Conservation (phyloP, 257 asterid species). For the Jasminum sambac region DNA sequence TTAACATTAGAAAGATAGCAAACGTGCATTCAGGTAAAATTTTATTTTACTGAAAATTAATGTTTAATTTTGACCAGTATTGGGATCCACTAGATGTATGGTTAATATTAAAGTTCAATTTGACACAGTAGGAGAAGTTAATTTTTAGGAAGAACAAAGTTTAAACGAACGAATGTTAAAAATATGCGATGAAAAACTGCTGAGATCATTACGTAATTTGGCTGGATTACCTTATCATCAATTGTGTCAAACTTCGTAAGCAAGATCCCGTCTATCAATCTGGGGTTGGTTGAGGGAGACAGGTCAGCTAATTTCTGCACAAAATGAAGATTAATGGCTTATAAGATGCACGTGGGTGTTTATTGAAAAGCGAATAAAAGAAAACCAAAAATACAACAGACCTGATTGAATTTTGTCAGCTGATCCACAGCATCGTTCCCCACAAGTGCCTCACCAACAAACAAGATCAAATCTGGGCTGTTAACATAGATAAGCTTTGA, state of each 20-base stretch:
- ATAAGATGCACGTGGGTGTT: neutral
- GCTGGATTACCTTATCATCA: constrained; percentile 77
- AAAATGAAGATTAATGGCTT: constrained; percentile 4
- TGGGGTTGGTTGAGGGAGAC: constrained; percentile 78
- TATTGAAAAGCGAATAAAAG: neutral
- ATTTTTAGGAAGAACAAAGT: too few species aligned
- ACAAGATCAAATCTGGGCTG: constrained; percentile 79
- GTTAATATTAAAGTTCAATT: too few species aligned
- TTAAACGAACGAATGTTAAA: too few species aligned
- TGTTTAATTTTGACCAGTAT: too few species aligned
- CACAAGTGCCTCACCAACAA: constrained; percentile 98
- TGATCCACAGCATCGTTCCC: constrained; percentile 98
- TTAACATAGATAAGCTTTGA: constrained; percentile 86
- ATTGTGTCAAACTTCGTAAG: constrained; percentile 95
- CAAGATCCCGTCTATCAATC: constrained; percentile 91
- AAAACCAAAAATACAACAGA: constrained; percentile 20
- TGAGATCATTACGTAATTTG: too few species aligned
- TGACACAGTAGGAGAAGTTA: too few species aligned
- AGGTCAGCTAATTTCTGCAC: constrained; percentile 89
- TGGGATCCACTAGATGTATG: too few species aligned
- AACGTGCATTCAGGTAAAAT: too few species aligned
- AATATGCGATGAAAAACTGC: neutral
- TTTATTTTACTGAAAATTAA: too few species aligned
- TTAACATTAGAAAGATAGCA: neutral
- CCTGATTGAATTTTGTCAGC: constrained; percentile 91